Evolutionary conservation across 1,284 basidiomycete genomes (phyloP).

Genomic region (Amylostereum areolatum): DNA sequence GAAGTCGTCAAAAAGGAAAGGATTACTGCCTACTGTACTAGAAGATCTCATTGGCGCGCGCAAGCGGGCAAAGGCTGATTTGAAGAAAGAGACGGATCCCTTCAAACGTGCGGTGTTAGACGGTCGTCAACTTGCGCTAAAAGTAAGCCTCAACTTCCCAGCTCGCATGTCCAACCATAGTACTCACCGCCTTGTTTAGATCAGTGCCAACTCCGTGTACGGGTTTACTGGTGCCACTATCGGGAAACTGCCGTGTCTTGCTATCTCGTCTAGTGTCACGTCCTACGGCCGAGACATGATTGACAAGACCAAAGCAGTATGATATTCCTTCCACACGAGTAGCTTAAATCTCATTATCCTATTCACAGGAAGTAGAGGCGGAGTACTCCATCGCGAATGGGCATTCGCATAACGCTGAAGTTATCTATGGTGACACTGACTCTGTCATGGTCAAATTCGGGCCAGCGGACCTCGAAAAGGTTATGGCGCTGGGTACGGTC

Average conservation of each 20-base stretch:
- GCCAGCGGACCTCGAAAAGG: constrained; percentile 73
- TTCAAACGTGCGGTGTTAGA: constrained; percentile 94
- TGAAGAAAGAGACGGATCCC: constrained; percentile 93
- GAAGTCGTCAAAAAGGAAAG: constrained; percentile 70
- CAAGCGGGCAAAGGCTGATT: constrained; percentile 88
- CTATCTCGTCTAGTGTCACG: constrained; percentile 91
- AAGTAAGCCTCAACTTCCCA: constrained; percentile 43
- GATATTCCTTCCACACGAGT: neutral
- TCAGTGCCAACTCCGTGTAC: constrained; percentile 96
- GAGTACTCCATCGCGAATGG: constrained; percentile 86
- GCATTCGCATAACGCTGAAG: constrained; percentile 78
- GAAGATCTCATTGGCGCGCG: constrained; percentile 89
- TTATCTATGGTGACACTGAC: constrained; percentile 97
- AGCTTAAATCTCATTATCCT: neutral
- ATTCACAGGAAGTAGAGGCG: constrained; percentile 74
- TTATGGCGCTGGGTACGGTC: constrained; percentile 79
- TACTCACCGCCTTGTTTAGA: constrained; percentile 38
- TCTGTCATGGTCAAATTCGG: constrained; percentile 98
- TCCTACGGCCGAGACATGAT: constrained; percentile 98
- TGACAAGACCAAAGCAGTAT: constrained; percentile 78
- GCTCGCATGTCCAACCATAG: neutral
- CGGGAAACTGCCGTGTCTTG: constrained; percentile 88
- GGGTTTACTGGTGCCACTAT: constrained; percentile 95
- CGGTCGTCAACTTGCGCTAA: constrained; percentile 89
- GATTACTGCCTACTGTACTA: constrained; percentile 83